These are phyloP conservation scores for Fusarium pseudoanthophilum DNA, from an alignment of 2,329 filamentous ascomycete genomes.

Conservation along the genomic window DNA sequence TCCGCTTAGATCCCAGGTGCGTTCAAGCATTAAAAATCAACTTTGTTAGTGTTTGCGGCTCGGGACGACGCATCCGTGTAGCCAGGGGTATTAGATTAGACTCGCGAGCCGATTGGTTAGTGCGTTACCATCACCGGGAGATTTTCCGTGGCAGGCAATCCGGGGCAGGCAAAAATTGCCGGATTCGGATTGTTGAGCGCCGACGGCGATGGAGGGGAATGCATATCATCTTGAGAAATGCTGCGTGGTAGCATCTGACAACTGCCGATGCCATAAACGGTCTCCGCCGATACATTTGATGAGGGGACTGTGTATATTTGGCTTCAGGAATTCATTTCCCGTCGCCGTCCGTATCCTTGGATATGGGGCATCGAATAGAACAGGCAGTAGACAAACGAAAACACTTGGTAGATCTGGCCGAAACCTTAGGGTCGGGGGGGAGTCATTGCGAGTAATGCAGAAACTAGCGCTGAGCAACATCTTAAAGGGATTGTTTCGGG, in stretches of 20 bases:
- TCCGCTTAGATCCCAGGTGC: neutral
- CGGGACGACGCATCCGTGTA: too few relatives aligned
- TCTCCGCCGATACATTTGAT: too few relatives aligned
- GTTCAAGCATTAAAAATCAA: too few relatives aligned
- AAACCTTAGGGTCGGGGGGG: neutral
- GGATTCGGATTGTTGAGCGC: neutral
- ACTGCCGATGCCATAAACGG: neutral
- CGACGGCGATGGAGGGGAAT: neutral
- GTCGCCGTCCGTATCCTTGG: too few relatives aligned
- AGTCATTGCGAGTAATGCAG: neutral
- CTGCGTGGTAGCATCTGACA: neutral
- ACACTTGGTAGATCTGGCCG: neutral
- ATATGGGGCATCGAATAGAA: neutral
- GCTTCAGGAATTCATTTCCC: too few relatives aligned
- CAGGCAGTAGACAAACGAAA: neutral
- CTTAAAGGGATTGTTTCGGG: fast-evolving
- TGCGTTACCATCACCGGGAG: fast-evolving
- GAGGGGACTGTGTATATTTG: too few relatives aligned
- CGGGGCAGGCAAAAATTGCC: neutral
- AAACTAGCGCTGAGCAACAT: neutral
- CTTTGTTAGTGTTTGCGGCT: neutral
- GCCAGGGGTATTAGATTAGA: too few relatives aligned
- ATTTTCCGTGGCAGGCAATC: too few relatives aligned
- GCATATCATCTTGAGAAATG: neutral
- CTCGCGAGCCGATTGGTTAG: neutral